Evolutionary conservation across 441 rosid genomes (phyloP).

Genomic region (Capsella rubella): DNA sequence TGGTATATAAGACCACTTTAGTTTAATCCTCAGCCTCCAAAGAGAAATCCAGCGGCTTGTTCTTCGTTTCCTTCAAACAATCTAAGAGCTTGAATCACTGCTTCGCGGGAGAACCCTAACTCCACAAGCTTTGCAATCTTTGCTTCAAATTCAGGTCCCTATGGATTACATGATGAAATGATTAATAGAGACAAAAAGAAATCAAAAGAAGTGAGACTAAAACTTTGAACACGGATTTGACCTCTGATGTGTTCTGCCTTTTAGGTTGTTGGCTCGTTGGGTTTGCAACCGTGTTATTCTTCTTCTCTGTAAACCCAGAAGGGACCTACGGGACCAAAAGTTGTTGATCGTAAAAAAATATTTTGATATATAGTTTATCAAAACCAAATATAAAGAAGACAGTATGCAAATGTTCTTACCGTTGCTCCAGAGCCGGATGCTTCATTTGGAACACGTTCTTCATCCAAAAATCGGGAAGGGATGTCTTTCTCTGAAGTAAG

Average conservation of each 20-base stretch:
- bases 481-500: constrained; percentile 82
- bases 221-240: constrained; percentile 22
- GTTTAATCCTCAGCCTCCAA: constrained; percentile 64
- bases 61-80: constrained; percentile 87
- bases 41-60: constrained; percentile 97
- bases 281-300: constrained; percentile 43
- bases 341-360: background rate
- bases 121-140: constrained; percentile 89
- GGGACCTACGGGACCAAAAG: constrained; percentile 43
- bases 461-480: constrained; percentile 82
- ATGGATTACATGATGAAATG: constrained; percentile 28
- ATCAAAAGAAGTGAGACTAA: constrained; percentile 11
- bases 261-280: constrained; percentile 61
- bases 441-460: constrained; percentile 67
- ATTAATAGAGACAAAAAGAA: constrained; percentile 5
- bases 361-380: background rate
- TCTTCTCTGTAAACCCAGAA: constrained; percentile 57
- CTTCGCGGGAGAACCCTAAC: constrained; percentile 79
- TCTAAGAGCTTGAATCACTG: constrained; percentile 82
- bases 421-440: constrained; percentile 83
- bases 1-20: constrained; percentile 1
- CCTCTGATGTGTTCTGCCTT: constrained; percentile 65
- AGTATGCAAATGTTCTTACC: constrained; percentile 49
- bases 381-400: constrained; percentile 3
- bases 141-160: constrained; percentile 87